phyloP scores from a whole-genome alignment of 345 rosid species.

The Eucalyptus globulus region DNA sequence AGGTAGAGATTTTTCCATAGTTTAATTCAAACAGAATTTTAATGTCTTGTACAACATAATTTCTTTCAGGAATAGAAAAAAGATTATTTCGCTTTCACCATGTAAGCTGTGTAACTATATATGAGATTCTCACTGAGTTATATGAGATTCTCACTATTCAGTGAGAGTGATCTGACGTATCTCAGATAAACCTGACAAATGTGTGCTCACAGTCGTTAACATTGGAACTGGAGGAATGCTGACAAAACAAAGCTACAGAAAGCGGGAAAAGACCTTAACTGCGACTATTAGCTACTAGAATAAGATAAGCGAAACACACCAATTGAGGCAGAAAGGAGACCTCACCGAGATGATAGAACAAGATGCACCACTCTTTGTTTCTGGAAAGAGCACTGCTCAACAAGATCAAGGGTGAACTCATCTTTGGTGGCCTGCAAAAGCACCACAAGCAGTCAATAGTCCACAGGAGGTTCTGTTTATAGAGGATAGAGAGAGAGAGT shows the following conservation, averaged over 20 bases:
- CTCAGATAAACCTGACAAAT: neutral
- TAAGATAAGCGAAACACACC: neutral
- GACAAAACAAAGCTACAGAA: neutral
- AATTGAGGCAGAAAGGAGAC: neutral
- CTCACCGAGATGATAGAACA: conserved; percentile 79
- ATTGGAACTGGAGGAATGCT: neutral
- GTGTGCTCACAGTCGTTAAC: neutral
- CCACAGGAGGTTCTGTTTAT: neutral
- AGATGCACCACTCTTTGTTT: conserved; percentile 94
- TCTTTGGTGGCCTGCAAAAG: conserved; percentile 62
- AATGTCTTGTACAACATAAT: neutral
- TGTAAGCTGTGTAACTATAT: neutral
- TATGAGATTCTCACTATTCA: neutral
- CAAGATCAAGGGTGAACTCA: conserved; percentile 98
- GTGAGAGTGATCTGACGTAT: neutral
- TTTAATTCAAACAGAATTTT: neutral
- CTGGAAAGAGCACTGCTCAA: conserved; percentile 97
- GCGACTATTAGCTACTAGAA: neutral
- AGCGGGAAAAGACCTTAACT: neutral
- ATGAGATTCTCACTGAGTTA: neutral
- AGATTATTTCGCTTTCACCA: neutral
- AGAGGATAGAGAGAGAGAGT: neutral
- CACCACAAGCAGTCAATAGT: neutral
- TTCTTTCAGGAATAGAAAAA: neutral
- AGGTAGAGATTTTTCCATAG: neutral